These are phyloP conservation scores for Leccinum longicurvipes DNA, from an alignment of 768 basidiomycete genomes.

Conservation along the genomic window DNA sequence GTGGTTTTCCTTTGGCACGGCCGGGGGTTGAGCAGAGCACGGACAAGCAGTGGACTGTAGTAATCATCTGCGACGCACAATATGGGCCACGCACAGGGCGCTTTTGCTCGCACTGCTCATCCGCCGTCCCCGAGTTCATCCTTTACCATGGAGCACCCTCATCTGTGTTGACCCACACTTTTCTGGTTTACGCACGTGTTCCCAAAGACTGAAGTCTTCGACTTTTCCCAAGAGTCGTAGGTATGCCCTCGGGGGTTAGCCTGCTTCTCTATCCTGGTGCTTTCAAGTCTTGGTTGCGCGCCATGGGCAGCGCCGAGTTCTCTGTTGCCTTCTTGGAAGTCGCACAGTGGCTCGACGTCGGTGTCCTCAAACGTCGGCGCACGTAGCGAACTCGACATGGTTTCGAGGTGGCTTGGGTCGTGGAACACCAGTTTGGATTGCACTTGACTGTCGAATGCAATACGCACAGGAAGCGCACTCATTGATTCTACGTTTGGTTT, in stretches of 20 bases:
- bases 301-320: conserved; percentile 44
- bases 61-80: background rate
- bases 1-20: conserved; percentile 33
- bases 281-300: conserved; percentile 47
- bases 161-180: conserved; percentile 22
- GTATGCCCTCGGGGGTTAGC: conserved; percentile 9
- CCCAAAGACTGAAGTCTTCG: conserved; percentile 40
- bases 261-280: conserved; percentile 46
- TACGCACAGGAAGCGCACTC: conserved; percentile 35
- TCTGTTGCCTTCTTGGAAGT: conserved; percentile 18
- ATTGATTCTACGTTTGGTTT: conserved; percentile 7
- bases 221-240: conserved; percentile 34
- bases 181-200: conserved; percentile 41
- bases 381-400: conserved; percentile 55
- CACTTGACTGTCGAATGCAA: conserved; percentile 25
- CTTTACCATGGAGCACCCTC: conserved; percentile 3
- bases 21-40: conserved; percentile 40
- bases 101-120: conserved; percentile 26
- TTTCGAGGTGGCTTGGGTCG: conserved; percentile 36
- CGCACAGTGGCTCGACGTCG: conserved; percentile 27
- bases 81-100: conserved; percentile 38
- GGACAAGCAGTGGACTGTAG: conserved; percentile 27
- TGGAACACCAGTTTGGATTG: conserved; percentile 22
- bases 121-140: conserved; percentile 23
- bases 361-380: conserved; percentile 49